Base-by-base conservation (phyloP, 495 filamentous ascomycete species). In the Aspergillus asperescens region DNA sequence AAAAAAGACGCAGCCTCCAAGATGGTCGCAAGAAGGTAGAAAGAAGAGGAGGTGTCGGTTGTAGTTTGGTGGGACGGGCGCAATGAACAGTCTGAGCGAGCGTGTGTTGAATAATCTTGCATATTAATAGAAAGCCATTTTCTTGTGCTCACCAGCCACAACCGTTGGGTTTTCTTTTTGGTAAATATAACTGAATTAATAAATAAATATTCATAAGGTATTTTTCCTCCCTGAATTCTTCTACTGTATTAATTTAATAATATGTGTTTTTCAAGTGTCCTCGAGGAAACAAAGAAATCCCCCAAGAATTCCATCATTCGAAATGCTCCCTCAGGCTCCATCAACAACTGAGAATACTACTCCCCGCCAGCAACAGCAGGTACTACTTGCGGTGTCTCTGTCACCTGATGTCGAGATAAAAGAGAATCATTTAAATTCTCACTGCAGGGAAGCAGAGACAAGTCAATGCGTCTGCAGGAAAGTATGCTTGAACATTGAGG, bases 391-490 rank as follows among this genome's bases (percentile, higher is more conserved):
- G 2, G 28, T 31, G 22, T 37, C 24, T 8, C 27, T 35, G 7
- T 38, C 29, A 34, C 22, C 39, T 38, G 39, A 37, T 18, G 22
- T 10, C 31, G 4, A 42, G 23, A 42, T 18, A 16, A n/a, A 48
- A 28, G 22, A 8, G 32, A 40, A 42, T 20, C 38, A 23, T 44
- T 46, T 37, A 12, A 40, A 29, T 46, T 47, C 32, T 41, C 29
- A 45, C 50, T 43, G 46, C 51, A 44, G 52, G 29, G 52, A 45
- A 44, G 27, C 40, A 40, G 16, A 47, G 23, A 32, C 15, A 29
- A 54, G 50, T 58, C 56, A 58, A 49, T 54, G 56, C 56, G 50
- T 41, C 55, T 41, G 50, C 55, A 57, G 55, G 37, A 24, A 18
- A 48, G 9, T 32, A 28, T 50, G 55, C 55, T 53, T 47, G 24